These are phyloP conservation scores for Epichloe baconii DNA, from an alignment of 2,329 filamentous ascomycete species.

Conservation along the genomic window DNA sequence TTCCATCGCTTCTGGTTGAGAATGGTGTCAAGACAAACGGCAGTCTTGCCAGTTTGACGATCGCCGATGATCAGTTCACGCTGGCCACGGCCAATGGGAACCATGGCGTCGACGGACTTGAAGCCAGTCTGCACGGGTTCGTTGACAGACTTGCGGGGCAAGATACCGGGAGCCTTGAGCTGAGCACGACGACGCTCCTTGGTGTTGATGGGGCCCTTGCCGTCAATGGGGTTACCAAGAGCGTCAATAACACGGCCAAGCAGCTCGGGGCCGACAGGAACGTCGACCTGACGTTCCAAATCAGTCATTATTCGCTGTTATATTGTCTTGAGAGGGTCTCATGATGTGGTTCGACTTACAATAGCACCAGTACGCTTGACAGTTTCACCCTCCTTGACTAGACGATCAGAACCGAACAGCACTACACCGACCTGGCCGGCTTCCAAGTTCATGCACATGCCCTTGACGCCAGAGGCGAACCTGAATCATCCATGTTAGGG, in stretches of 20 bases:
- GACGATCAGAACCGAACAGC: conserved; percentile 99
- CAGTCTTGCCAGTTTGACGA: conserved; percentile 99
- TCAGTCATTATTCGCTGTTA: conserved; percentile 11
- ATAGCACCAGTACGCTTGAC: conserved; percentile 99
- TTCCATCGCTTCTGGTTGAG: conserved; percentile 99
- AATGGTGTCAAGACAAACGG: conserved; percentile 93
- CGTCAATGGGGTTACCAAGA: conserved; percentile 98
- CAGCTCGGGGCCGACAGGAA: conserved; percentile 83
- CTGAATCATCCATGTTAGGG: conserved; percentile 32
- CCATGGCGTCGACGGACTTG: conserved; percentile 99
- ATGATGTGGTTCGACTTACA: conserved; percentile 44
- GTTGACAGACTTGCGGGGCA: conserved; percentile 93
- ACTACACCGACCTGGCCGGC: conserved; percentile 99
- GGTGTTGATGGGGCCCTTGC: conserved; percentile 94
- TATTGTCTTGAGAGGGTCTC: neutral
- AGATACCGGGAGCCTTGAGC: conserved; percentile 97
- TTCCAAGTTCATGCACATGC: conserved; percentile 99
- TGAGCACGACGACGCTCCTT: conserved; percentile 89
- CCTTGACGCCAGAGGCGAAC: conserved; percentile 99
- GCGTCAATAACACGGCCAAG: conserved; percentile 97
- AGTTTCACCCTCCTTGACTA: conserved; percentile 98
- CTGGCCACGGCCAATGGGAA: conserved; percentile 98
- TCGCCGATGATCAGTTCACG: conserved; percentile 99
- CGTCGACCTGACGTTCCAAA: conserved; percentile 62
- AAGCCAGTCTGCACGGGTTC: conserved; percentile 98